Percentiles rank a stretch among this genome's conserved stretches.
Evolutionary conservation across 1,284 basidiomycete genomes (phyloP).

Genomic region (Trametes pubescens): DNA sequence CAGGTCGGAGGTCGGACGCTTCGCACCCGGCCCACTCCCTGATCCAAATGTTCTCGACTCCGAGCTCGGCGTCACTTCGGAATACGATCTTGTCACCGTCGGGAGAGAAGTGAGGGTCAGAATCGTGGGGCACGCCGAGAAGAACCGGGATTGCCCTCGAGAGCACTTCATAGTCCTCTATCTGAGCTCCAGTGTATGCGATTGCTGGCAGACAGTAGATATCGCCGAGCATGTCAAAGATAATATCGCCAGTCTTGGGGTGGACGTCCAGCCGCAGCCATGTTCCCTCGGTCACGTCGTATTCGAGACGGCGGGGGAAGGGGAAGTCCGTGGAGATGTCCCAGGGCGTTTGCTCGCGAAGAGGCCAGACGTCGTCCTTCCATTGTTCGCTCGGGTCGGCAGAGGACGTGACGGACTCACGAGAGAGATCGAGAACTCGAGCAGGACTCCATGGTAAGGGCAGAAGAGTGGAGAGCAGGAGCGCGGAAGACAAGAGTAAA

Average conservation of each 20-base stretch:
- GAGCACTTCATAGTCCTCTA: slow-evolving; percentile 25
- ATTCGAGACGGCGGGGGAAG: slow-evolving; percentile 69
- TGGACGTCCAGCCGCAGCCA: slow-evolving; percentile 79
- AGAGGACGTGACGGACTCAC: background rate
- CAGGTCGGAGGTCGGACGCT: slow-evolving; percentile 59
- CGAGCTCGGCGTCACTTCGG: slow-evolving; percentile 73
- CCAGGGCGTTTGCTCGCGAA: slow-evolving; percentile 70
- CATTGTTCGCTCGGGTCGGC: slow-evolving; percentile 47
- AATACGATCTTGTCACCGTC: slow-evolving; percentile 67
- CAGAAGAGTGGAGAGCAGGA: slow-evolving; percentile 30
- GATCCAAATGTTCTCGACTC: slow-evolving; percentile 79
- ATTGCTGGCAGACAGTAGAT: slow-evolving; percentile 69
- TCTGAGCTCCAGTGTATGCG: slow-evolving; percentile 43
- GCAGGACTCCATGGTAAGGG: slow-evolving; percentile 25
- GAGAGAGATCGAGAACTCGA: slow-evolving; percentile 10
- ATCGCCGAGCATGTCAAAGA: slow-evolving; percentile 80
- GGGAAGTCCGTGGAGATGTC: slow-evolving; percentile 81
- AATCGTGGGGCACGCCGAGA: slow-evolving; percentile 69
- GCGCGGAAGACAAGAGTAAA: slow-evolving; percentile 29
- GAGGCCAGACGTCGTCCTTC: slow-evolving; percentile 71
- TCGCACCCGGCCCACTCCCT: slow-evolving; percentile 69
- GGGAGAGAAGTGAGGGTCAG: slow-evolving; percentile 77
- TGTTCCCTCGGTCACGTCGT: slow-evolving; percentile 74
- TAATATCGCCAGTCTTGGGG: slow-evolving; percentile 69
- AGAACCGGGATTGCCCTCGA: slow-evolving; percentile 60